These are phyloP conservation scores for Tothia fuscella DNA, from an alignment of 2,329 filamentous ascomycete genomes.

Conservation along the genomic window DNA sequence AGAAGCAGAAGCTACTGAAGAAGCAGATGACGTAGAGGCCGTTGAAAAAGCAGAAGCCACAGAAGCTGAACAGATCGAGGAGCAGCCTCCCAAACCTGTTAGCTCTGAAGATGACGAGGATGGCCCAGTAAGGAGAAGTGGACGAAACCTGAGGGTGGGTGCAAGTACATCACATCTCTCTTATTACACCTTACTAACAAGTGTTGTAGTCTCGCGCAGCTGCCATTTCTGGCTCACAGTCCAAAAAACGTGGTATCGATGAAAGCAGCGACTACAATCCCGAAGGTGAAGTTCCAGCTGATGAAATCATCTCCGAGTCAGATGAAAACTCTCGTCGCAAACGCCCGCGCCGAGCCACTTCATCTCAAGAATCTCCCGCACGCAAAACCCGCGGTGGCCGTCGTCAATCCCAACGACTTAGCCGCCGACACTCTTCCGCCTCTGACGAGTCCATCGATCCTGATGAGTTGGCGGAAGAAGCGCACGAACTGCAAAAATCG, in stretches of 20 bases:
- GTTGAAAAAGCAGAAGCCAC: no score
- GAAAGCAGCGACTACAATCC: slow-evolving; percentile 55
- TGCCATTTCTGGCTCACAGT: slow-evolving; percentile 25
- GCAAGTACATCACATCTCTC: slow-evolving; percentile 16
- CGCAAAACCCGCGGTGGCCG: slow-evolving; percentile 3
- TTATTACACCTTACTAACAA: slow-evolving; percentile 13
- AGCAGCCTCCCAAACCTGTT: no score
- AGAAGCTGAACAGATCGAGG: slow-evolving; percentile 29
- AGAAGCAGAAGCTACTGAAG: not conserved
- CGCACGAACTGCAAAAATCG: slow-evolving; percentile 43
- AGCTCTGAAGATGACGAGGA: slow-evolving; percentile 46
- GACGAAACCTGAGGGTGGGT: slow-evolving; percentile 10
- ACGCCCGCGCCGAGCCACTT: slow-evolving; percentile 18
- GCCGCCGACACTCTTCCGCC: slow-evolving; percentile 34
- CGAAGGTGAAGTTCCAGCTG: slow-evolving; percentile 43
- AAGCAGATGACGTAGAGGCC: slow-evolving; percentile 1
- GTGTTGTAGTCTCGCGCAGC: slow-evolving; percentile 14
- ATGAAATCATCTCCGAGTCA: slow-evolving; percentile 42
- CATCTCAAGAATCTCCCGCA: not conserved
- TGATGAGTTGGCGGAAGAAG: slow-evolving; percentile 42
- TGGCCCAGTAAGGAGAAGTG: slow-evolving; percentile 31
- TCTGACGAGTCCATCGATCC: slow-evolving; percentile 35
- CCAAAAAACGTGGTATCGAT: slow-evolving; percentile 32
- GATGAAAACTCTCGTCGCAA: slow-evolving; percentile 30
- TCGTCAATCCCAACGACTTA: no score